These are phyloP conservation scores for Goffeauzyma gilvescens DNA, from an alignment of 768 basidiomycete species.

Conservation along the genomic window DNA sequence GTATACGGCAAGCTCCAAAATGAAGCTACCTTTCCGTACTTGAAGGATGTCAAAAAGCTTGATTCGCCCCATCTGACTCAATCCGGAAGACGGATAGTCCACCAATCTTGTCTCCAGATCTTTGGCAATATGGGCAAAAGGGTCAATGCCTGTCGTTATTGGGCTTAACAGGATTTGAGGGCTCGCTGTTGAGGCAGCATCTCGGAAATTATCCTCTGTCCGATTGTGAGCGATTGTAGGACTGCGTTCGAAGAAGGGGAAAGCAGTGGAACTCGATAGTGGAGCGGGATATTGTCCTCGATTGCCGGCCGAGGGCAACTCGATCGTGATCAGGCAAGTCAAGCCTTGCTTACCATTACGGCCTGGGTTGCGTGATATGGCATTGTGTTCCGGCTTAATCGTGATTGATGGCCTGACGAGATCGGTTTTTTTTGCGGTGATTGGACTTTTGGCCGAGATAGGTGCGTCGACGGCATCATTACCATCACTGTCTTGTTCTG, in stretches of 20 bases:
- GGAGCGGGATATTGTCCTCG: conserved; percentile 17
- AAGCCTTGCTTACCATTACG: conserved; percentile 50
- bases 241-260: background rate
- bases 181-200: background rate
- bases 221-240: background rate
- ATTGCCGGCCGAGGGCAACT: conserved; percentile 44
- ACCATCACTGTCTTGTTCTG: conserved; percentile 48
- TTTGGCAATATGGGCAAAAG: conserved; percentile 65
- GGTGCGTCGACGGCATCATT: conserved; percentile 65
- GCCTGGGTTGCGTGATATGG: conserved; percentile 50
- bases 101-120: conserved; percentile 77
- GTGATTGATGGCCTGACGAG: conserved; percentile 84
- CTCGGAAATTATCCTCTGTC: background rate
- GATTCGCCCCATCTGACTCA: conserved; percentile 58
- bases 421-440: conserved; percentile 15
- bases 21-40: conserved; percentile 70
- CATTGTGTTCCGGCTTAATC: conserved; percentile 77
- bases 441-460: conserved; percentile 30
- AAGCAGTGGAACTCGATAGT: background rate
- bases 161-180: background rate
- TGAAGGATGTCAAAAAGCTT: conserved; percentile 82
- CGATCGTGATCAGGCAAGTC: conserved; percentile 84
- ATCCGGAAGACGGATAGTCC: conserved; percentile 88
- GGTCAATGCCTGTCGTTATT: conserved; percentile 19
- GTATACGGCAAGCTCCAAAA: conserved; percentile 89